Base-by-base conservation (phyloP, 257 asterid genomes). In the Salvia hispanica region DNA sequence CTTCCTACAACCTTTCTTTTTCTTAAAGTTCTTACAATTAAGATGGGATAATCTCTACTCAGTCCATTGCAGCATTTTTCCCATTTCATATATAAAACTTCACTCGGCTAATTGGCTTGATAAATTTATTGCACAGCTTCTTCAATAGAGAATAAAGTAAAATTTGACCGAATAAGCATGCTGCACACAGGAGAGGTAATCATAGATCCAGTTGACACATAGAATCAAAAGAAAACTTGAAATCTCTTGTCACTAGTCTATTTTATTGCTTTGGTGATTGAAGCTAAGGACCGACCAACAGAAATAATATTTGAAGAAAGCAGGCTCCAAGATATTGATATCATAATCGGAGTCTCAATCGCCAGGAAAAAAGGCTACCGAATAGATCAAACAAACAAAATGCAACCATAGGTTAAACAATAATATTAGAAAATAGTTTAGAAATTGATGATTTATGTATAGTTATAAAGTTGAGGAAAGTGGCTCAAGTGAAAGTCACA, bases 21-120 rank as follows among this genome's bases (percentile, higher is more conserved):
- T 15, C 39, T 14, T 31, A 13, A 10, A 15, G 59, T 47, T 44
- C 18, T 40, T 52, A 16, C 13, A 7, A 13, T 4, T 3, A 14
- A 62, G 50, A 58, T 59, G 39, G 37, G 58, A 34, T 37, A 62
- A 43, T 28, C 39, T 52, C 52, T 39, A 70, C 58, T 59, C 55
- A 62, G 15, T 57, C 48, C 56, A 71, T 39, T 50, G 21, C 59
- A 2, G 40, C 39, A 39, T 15, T 66, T 21, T 31, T 12, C 53
- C 2, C 42, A 43, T 52, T 53, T 14, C n/a, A 4, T 51, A 10
- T 9, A 52, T 0, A 66, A 37, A 37, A 40, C 14, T 52, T 12
- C 18, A 36, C 50, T 66, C 1, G 31, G 31, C 31, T 25, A 25
- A 25, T 25, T 64, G 9, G 57, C 34, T 64, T 33, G 15, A 28